A percentile compares a stretch with the other conserved stretches of the same genome.
These are phyloP conservation scores for Lodderomyces metapsilosis DNA, from an alignment of 1,139 yeast species.

Conservation along the genomic window DNA sequence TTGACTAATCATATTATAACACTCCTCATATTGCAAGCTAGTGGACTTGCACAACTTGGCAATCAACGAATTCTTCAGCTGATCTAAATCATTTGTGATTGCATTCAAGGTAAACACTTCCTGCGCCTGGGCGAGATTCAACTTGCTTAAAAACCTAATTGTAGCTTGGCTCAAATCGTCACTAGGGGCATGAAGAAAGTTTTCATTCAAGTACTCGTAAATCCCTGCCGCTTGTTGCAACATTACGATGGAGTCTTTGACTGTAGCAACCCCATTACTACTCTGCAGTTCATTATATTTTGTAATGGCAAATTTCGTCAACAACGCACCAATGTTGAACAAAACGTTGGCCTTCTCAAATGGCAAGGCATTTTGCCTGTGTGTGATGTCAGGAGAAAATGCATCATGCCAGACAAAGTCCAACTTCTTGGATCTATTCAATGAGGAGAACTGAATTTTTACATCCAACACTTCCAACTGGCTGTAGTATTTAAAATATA, in stretches of 20 bases:
- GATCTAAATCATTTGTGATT: conserved; percentile 47
- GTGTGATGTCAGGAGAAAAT: conserved; percentile 41
- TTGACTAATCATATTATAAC: conserved; percentile 25
- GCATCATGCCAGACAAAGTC: conserved; percentile 85
- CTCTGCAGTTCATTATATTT: conserved; percentile 44
- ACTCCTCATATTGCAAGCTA: conserved; percentile 52
- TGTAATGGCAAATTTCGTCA: conserved; percentile 50
- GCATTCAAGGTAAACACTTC: conserved; percentile 74
- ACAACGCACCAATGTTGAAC: conserved; percentile 55
- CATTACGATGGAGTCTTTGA: conserved; percentile 56
- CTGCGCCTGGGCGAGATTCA: conserved; percentile 86
- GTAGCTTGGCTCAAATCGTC: conserved; percentile 72
- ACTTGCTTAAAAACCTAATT: conserved; percentile 57
- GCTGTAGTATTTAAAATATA: conserved; percentile 72
- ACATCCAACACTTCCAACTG: conserved; percentile 79
- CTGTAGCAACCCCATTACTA: conserved; percentile 35
- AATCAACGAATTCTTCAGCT: conserved; percentile 61
- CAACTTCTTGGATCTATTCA: conserved; percentile 50
- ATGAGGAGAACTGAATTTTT: conserved; percentile 64
- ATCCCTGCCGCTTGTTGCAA: conserved; percentile 83
- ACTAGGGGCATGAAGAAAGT: conserved; percentile 88
- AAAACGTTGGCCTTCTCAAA: conserved; percentile 87
- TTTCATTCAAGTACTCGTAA: conserved; percentile 68
- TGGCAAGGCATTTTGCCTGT: conserved; percentile 58
- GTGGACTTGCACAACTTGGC: conserved; percentile 72